These are phyloP conservation scores for Botrytis cinerea DNA, from an alignment of 2,329 filamentous ascomycete species.

Conservation along the genomic window DNA sequence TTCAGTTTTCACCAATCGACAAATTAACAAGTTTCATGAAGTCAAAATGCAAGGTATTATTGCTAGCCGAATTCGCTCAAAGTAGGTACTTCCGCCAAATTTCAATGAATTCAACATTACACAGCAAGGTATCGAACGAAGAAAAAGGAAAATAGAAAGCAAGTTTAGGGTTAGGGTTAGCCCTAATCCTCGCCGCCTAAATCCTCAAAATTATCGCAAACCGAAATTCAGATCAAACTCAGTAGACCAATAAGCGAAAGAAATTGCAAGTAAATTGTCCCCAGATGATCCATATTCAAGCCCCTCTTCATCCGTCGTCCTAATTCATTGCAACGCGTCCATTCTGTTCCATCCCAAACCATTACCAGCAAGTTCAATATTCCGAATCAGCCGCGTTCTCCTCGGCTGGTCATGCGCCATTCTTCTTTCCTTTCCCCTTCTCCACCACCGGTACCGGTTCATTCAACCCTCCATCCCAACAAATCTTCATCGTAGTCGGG, in stretches of 20 bases:
- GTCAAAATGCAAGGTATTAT: not conserved
- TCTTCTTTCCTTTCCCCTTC: slow-evolving; percentile 7
- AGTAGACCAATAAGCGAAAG: not conserved
- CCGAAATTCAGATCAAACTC: not conserved
- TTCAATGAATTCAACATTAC: not conserved
- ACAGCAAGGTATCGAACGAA: not conserved
- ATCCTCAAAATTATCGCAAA: not conserved
- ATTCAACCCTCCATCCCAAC: slow-evolving; percentile 31
- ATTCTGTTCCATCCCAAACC: not conserved
- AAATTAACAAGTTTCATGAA: not conserved
- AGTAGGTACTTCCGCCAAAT: not conserved
- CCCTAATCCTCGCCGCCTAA: not conserved
- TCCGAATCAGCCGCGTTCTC: not conserved
- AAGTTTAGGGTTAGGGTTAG: too few relatives aligned
- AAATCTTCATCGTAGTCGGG: slow-evolving; percentile 40
- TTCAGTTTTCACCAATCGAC: not conserved
- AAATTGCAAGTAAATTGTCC: not conserved
- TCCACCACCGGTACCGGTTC: not conserved
- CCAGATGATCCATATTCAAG: too few relatives aligned
- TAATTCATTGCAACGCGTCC: not conserved
- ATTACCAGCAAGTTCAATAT: slow-evolving; percentile 7
- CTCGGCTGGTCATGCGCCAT: not conserved
- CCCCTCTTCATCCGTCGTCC: not conserved
- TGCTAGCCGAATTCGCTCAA: not conserved
- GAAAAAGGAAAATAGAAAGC: not conserved